phyloP scores from a whole-genome alignment of 306 rosid genomes.

The Pterocarpus macrocarpus region DNA sequence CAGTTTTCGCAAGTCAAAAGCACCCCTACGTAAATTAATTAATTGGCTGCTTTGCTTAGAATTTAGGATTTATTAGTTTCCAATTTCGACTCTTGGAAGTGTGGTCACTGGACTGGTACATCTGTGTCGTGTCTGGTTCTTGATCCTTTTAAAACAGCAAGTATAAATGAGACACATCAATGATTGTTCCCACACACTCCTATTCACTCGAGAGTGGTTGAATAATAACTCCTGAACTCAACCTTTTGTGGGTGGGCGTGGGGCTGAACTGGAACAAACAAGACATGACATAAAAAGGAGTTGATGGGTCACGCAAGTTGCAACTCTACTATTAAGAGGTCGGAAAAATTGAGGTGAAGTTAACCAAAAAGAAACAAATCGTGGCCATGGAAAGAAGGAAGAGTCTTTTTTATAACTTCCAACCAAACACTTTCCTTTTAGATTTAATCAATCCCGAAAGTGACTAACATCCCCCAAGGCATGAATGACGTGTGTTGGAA shows the following conservation, averaged over 20 bases:
- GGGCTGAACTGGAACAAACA: background rate
- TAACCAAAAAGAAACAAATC: background rate
- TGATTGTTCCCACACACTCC: background rate
- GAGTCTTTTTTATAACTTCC: background rate
- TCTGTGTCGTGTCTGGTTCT: too few relatives aligned
- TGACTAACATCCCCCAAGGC: background rate
- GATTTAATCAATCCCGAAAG: constrained; percentile 2
- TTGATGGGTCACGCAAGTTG: background rate
- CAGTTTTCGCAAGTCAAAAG: too few relatives aligned
- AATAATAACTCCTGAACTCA: background rate
- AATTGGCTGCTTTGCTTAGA: too few relatives aligned
- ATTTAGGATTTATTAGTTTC: too few relatives aligned
- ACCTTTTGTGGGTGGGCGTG: background rate
- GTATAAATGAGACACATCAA: background rate
- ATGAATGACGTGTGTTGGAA: too few relatives aligned
- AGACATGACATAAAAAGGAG: background rate
- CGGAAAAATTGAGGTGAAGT: background rate
- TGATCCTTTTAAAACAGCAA: too few relatives aligned
- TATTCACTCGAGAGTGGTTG: background rate
- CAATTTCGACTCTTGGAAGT: too few relatives aligned
- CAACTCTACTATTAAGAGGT: background rate
- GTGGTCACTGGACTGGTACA: too few relatives aligned
- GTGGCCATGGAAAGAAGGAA: constrained; percentile 34
- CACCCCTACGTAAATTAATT: too few relatives aligned
- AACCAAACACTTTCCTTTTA: background rate